Evolutionary conservation across 345 rosid species (phyloP).

Genomic region (Cochlearia excelsa): DNA sequence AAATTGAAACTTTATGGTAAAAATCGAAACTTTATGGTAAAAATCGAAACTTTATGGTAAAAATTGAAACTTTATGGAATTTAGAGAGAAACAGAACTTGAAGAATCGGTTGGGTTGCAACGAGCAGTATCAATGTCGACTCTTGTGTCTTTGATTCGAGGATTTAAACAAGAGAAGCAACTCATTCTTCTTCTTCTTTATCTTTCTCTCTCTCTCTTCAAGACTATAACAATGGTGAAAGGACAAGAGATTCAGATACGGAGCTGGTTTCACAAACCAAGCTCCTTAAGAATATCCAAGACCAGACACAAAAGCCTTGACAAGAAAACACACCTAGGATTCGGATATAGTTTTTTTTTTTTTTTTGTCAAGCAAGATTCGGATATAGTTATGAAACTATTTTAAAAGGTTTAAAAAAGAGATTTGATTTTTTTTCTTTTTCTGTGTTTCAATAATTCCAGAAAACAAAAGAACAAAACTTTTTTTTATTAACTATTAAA

Average conservation of each 20-base stretch:
- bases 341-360: constrained; percentile 9
- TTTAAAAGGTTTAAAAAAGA: not conserved
- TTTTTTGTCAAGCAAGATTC: not conserved
- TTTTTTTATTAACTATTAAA: no score
- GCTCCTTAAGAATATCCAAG: constrained; percentile 23
- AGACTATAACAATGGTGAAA: no score
- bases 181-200: constrained; percentile 42
- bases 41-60: not conserved
- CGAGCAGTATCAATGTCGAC: constrained; percentile 65
- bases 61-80: constrained; percentile 1
- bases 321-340: not conserved
- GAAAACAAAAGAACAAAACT: constrained; percentile 27
- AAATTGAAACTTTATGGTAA: not conserved
- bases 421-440: constrained; percentile 15
- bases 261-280: constrained; percentile 18
- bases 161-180: constrained; percentile 77
- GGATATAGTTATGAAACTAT: no score
- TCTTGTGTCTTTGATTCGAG: constrained; percentile 51
- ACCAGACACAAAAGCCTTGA: constrained; percentile 25
- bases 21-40: not conserved
- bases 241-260: constrained; percentile 7
- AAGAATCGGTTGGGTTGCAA: constrained; percentile 45
- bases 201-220: no score
- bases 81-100: constrained; percentile 49
- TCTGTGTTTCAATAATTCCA: constrained; percentile 4